Evolutionary conservation across 164 flowering plant species (phyloP).

Genomic region (Houttuynia cordata): DNA sequence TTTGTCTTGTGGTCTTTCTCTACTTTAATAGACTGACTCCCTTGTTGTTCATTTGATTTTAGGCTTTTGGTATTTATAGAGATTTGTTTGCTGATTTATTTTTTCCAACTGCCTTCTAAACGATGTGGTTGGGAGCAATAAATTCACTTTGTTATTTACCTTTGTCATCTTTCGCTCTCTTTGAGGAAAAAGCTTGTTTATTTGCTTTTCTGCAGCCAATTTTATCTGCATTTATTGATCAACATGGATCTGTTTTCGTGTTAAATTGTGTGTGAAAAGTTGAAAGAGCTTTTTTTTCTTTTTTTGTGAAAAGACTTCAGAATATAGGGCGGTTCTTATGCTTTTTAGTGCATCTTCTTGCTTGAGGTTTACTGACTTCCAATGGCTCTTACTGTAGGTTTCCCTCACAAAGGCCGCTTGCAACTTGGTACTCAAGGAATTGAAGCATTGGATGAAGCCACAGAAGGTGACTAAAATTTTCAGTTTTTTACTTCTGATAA

Average conservation of each 20-base stretch:
- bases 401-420: slow-evolving; percentile 5
- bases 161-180: neutral
- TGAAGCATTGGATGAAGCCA: slow-evolving; percentile 14
- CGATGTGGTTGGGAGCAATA: neutral
- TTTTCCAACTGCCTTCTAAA: no score
- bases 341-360: neutral
- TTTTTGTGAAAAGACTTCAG: no score
- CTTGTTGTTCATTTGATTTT: neutral
- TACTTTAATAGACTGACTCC: neutral
- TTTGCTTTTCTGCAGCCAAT: no score
- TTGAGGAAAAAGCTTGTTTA: no score
- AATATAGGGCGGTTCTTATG: neutral
- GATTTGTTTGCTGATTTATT: no score
- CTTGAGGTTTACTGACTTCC: no score
- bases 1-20: no score
- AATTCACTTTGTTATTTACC: neutral
- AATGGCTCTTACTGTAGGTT: slow-evolving; percentile 4
- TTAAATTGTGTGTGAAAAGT: neutral
- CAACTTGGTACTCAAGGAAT: slow-evolving; percentile 4
- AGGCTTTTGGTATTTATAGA: neutral
- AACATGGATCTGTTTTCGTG: neutral
- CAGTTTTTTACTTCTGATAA: neutral
- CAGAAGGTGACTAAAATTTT: slow-evolving; percentile 7
- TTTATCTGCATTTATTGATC: neutral
- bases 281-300: no score